Conservation (phyloP, 176 grass and related monocot genomes). For the Lolium multiflorum region DNA sequence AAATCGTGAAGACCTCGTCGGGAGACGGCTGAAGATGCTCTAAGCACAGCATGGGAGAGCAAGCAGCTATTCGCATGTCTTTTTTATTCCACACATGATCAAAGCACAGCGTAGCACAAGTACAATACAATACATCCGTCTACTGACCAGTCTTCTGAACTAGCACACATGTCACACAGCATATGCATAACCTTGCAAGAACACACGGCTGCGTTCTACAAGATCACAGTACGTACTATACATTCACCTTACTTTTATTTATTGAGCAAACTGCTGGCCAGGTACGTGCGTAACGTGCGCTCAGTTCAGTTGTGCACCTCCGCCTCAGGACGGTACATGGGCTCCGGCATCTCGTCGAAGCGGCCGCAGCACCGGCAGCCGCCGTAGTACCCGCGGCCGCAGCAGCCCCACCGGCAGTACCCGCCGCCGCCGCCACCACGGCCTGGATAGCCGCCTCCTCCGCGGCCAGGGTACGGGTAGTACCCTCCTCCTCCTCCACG, state of each 20-base stretch:
- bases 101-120: neutral
- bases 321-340: slow-evolving; percentile 62
- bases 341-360: slow-evolving; percentile 58
- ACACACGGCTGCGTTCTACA: neutral
- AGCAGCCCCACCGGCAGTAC: slow-evolving; percentile 50
- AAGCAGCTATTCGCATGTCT: neutral
- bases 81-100: neutral
- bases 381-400: slow-evolving; percentile 49
- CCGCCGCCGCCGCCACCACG: neutral
- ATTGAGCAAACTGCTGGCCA: neutral
- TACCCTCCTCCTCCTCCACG: neutral
- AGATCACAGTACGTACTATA: neutral
- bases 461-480: slow-evolving; percentile 34
- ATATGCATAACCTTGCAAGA: neutral
- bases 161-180: neutral
- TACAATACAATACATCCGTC: neutral
- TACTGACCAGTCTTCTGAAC: neutral
- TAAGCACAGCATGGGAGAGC: neutral
- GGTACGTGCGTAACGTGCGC: neutral
- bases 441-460: slow-evolving; percentile 36
- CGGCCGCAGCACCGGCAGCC: slow-evolving; percentile 52
- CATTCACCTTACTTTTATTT: neutral
- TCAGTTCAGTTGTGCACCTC: slow-evolving; percentile 42
- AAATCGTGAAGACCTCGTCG: too few relatives aligned
- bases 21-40: too few relatives aligned